phyloP scores from a whole-genome alignment of 805 yeast genomes.

The Candida sithepensis region DNA sequence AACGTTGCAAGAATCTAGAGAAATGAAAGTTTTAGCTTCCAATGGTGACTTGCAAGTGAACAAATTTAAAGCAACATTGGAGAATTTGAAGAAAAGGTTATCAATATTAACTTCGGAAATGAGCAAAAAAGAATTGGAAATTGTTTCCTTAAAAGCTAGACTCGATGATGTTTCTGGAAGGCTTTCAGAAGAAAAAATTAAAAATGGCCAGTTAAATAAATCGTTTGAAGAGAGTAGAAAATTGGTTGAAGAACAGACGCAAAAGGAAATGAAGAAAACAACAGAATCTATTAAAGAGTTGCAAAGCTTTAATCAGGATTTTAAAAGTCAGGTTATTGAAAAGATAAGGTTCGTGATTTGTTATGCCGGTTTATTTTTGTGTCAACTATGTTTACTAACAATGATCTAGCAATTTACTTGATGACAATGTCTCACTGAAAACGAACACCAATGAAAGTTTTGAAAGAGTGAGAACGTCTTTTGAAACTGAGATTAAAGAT shows the following conservation, averaged over 20 bases:
- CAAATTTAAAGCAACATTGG: constrained; percentile 10
- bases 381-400: too few species aligned
- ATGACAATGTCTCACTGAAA: not conserved
- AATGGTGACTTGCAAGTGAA: constrained; percentile 9
- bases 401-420: not conserved
- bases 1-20: constrained; percentile 8
- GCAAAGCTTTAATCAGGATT: not conserved
- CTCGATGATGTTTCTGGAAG: constrained; percentile 43
- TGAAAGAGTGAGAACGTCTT: not conserved
- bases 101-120: constrained; percentile 5
- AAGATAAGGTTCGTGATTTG: constrained; percentile 5
- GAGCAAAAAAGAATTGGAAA: constrained; percentile 20
- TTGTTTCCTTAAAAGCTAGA: constrained; percentile 32
- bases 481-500: not conserved
- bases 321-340: not conserved
- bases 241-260: constrained; percentile 9
- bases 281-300: not conserved
- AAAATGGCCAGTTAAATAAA: constrained; percentile 28
- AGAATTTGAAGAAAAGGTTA: constrained; percentile 14
- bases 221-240: constrained; percentile 11
- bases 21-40: constrained; percentile 5
- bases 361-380: too few species aligned
- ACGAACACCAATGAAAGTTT: not conserved
- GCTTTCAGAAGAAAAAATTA: constrained; percentile 44
- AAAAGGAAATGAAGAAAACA: constrained; percentile 8